A percentile compares a stretch with the other conserved stretches of the same genome.
These are phyloP conservation scores for Starmerella bacillaris DNA, from an alignment of 805 yeast species.

Conservation along the genomic window DNA sequence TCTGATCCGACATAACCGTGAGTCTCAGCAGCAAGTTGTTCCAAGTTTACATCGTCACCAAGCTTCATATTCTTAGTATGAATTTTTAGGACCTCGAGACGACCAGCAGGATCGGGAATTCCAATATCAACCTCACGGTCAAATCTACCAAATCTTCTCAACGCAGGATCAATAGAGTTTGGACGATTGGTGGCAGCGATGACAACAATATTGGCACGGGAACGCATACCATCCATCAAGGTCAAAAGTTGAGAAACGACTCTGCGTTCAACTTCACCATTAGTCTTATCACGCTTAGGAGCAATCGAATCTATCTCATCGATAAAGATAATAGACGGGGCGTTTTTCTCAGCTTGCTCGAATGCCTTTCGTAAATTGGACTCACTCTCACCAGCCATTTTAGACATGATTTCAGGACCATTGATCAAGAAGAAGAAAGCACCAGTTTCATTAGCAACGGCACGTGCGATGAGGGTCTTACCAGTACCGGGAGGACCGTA, in stretches of 20 bases:
- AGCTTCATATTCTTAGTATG: slow-evolving; percentile 98
- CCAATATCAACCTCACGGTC: slow-evolving; percentile 79
- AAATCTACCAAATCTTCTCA: slow-evolving; percentile 71
- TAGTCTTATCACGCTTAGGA: slow-evolving; percentile 98
- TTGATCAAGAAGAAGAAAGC: slow-evolving; percentile 95
- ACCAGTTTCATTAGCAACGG: slow-evolving; percentile 99
- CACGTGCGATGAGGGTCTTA: slow-evolving; percentile 97
- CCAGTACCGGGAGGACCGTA: slow-evolving; percentile 99
- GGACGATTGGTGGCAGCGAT: slow-evolving; percentile 94
- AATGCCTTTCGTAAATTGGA: slow-evolving; percentile 93
- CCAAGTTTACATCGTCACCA: slow-evolving; percentile 86
- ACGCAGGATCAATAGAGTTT: slow-evolving; percentile 69
- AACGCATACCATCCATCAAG: slow-evolving; percentile 99
- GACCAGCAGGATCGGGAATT: slow-evolving; percentile 95
- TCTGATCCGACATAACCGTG: slow-evolving; percentile 99
- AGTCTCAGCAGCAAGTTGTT: slow-evolving; percentile 88
- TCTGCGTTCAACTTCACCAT: slow-evolving; percentile 98
- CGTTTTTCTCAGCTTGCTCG: slow-evolving; percentile 97
- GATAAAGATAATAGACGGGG: slow-evolving; percentile 92
- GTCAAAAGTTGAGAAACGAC: slow-evolving; percentile 96
- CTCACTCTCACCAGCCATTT: slow-evolving; percentile 99
- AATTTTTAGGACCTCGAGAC: slow-evolving; percentile 88
- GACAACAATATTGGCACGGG: slow-evolving; percentile 94
- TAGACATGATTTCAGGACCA: slow-evolving; percentile 99
- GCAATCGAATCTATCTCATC: slow-evolving; percentile 98